Conservation (phyloP, 2,329 filamentous ascomycete species). For the Dothideomycetes sp. region DNA sequence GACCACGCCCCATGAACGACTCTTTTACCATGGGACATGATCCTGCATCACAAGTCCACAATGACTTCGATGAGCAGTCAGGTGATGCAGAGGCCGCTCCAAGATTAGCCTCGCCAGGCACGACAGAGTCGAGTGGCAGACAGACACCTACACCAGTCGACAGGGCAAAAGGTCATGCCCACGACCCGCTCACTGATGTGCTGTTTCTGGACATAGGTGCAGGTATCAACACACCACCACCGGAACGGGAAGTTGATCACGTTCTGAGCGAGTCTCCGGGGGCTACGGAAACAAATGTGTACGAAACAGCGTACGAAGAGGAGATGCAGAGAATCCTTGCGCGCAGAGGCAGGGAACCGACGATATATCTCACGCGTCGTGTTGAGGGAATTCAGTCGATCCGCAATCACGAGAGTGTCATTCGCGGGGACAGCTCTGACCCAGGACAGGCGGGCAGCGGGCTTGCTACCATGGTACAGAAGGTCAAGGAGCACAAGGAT, state of each 20-base stretch:
- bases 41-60: no score
- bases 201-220: slow-evolving; percentile 69
- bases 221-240: slow-evolving; percentile 26
- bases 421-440: slow-evolving; percentile 7
- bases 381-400: slow-evolving; percentile 34
- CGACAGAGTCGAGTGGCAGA: slow-evolving; percentile 5
- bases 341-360: slow-evolving; percentile 36
- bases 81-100: no score
- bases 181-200: slow-evolving; percentile 53
- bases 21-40: no score
- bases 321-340: slow-evolving; percentile 64
- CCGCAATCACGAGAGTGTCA: slow-evolving; percentile 17
- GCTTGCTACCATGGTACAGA: neutral
- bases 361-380: slow-evolving; percentile 44
- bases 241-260: slow-evolving; percentile 30
- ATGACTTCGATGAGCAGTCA: no score
- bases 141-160: slow-evolving; percentile 12
- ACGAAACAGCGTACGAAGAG: slow-evolving; percentile 75
- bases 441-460: neutral
- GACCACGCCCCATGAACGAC: slow-evolving; percentile 16
- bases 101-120: no score
- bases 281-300: slow-evolving; percentile 75
- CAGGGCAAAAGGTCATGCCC: slow-evolving; percentile 48
- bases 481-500: neutral
- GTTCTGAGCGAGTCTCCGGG: slow-evolving; percentile 76